Base-by-base conservation (phyloP, 495 filamentous ascomycete genomes). In the Pyrenula massariospora region DNA sequence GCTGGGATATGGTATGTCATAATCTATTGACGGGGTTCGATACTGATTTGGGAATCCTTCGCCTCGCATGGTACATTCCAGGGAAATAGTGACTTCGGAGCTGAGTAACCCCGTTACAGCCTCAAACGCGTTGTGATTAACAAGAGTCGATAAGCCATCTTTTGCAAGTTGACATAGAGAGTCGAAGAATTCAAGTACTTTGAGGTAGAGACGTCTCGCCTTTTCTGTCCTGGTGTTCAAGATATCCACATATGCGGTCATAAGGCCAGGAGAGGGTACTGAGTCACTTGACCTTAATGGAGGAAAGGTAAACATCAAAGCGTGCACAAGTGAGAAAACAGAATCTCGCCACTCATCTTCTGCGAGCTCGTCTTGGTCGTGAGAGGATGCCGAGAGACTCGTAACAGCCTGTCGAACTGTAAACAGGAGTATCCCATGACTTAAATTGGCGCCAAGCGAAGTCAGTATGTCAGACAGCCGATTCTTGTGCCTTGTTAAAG, bases 351-450 rank as follows among this genome's bases (percentile, higher is more conserved):
- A 96, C 62, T 91, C 83, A 62, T 95, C 89, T 53, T 83, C 74
- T 55, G 81, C 82, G 36, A 70, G 66, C 61, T 83, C 78, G 57
- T 84, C 80, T 11, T 74, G 70, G 12, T 72, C 71, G 48, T 81
- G 74, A 52, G 78, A 74, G 50, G 87, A 81, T 10, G 70, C 71
- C 42, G 76, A 78, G 69, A 97, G 82, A 59, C 89, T 86, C 22
- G 85, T 88, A 55, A 96, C 87, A 11, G 88, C 85, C 66, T 92
- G 96, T 52, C 92, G 84, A 25, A 95, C 84, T 57, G 95, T 77
- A 65, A 97, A 96, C 65, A 96, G 84, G n/a, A 99, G 78, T 15
- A 97, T 84, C 12, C 94, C 94, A 61, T 99, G 94, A 64, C 91
- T 97, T 55, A 96, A 90, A 67, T 93, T 93, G 56, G 91, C 86